Conservation (phyloP, 345 rosid species). For the Lenwebbia sp. region DNA sequence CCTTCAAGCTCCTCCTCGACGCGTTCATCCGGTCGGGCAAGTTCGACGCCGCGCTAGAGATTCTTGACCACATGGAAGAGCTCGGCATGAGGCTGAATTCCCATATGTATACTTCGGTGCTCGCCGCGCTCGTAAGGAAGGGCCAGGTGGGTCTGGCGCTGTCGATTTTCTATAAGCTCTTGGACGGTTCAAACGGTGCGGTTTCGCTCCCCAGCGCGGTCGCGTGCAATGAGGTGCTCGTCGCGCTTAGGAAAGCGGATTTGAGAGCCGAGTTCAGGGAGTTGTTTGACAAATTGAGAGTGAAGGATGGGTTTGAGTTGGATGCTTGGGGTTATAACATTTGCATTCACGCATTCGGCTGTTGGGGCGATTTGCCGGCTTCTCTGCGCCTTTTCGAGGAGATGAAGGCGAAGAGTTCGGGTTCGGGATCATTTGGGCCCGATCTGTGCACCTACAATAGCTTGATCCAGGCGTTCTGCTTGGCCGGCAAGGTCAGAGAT, state of each 20-base stretch:
- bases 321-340: constrained; percentile 70
- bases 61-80: constrained; percentile 74
- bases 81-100: constrained; percentile 32
- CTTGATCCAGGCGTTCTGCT: constrained; percentile 63
- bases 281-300: constrained; percentile 38
- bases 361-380: constrained; percentile 63
- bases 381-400: constrained; percentile 66
- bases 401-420: constrained; percentile 50
- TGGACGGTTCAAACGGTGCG: constrained; percentile 21
- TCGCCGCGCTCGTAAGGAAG: constrained; percentile 57
- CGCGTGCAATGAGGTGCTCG: constrained; percentile 60
- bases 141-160: constrained; percentile 46
- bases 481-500: constrained; percentile 65
- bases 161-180: constrained; percentile 58
- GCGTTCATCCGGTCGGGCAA: constrained; percentile 43
- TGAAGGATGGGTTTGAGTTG: constrained; percentile 32
- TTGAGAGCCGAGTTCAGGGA: constrained; percentile 47
- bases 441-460: constrained; percentile 89
- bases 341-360: constrained; percentile 79
- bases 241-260: constrained; percentile 46
- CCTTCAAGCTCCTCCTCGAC: constrained; percentile 52
- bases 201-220: constrained; percentile 34
- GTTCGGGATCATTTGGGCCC: constrained; percentile 33
- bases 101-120: constrained; percentile 48
- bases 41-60: constrained; percentile 50